phyloP scores from a whole-genome alignment of 2,329 filamentous ascomycete species.

The Coniochaeta pulveracea region DNA sequence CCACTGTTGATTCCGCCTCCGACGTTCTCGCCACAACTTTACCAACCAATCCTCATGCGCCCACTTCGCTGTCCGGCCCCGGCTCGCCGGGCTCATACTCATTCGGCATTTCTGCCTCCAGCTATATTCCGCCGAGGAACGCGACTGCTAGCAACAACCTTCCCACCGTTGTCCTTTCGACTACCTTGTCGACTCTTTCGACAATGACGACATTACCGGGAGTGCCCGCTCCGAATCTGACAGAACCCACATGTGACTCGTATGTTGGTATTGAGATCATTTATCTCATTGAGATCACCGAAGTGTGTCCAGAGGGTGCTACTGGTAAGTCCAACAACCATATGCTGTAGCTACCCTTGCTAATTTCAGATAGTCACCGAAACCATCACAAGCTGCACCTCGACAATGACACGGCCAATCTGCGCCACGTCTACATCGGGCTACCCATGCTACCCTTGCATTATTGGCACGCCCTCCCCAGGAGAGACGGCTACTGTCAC shows the following conservation, averaged over 20 bases:
- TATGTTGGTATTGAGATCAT: conserved; percentile 21
- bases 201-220: not conserved
- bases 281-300: conserved; percentile 16
- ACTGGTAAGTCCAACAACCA: conserved; percentile 9
- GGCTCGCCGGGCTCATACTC: no score
- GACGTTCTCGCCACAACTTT: no score
- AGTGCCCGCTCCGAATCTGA: not conserved
- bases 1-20: no score
- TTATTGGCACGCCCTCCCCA: conserved; percentile 11
- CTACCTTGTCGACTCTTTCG: not conserved
- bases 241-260: conserved; percentile 7
- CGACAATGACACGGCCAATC: conserved; percentile 17
- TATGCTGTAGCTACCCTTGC: not conserved
- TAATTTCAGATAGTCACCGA: conserved; percentile 9
- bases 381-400: conserved; percentile 10
- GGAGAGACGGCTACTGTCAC: conserved; percentile 15
- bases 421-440: conserved; percentile 15
- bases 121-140: no score
- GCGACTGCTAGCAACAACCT: not conserved
- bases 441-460: conserved; percentile 18
- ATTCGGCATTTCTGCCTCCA: no score
- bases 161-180: not conserved
- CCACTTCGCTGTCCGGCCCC: no score
- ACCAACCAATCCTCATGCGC: no score
- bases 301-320: conserved; percentile 14